Evolutionary conservation across 352 stramenopile genomes (phyloP), one percentile per base, ranked within the genome.

Genomic region (Phytopythium aichiense): DNA sequence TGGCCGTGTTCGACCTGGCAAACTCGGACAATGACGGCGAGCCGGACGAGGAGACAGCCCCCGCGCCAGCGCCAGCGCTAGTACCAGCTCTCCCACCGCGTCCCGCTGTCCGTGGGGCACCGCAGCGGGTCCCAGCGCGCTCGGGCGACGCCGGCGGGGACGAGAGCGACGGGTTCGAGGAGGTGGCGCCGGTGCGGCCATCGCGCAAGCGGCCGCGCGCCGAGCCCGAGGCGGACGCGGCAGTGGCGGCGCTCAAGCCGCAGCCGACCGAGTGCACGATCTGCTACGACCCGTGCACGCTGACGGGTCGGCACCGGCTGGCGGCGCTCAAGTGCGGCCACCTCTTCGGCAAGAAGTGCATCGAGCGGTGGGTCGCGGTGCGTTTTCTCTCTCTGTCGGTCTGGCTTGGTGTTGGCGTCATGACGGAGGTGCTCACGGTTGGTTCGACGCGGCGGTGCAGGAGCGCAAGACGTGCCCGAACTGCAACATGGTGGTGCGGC

Each of bases 251-350:
- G n/a, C 42, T 67, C 53, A 80, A 77, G 61, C 23, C 74, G 3
- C 69, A 89, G 62, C 62, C 83, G 7, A 91, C 80, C 4, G 84
- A 93, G 70, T 93, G 84, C 58, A 76, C 79, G 1, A 77, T 93
- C 25, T 93, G 84, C 71, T 90, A 79, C 62, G 84, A 93, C 35
- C 65, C 71, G 30, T 93, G 84, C 61, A 87, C 77, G 12, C 63
- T 80, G 7, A 48, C 71, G 8, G 84, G 84, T 0, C 62, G 69
- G n/a, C 84, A 93, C 58, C 81, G 84, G 1, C 76, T 93, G 45
- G 82, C 81, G 56, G 82, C 78, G 57, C 79, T 93, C 51, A 82
- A 81, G 45, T 93, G 84, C 61, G 84, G 84, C 37, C 84, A 93
- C 53, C 65, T 91, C 18, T 93, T 91, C 56, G 84, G 84, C 28